phyloP scores from a whole-genome alignment of 2,329 filamentous ascomycete species.

The Ophiocordyceps camponoti-floridani region DNA sequence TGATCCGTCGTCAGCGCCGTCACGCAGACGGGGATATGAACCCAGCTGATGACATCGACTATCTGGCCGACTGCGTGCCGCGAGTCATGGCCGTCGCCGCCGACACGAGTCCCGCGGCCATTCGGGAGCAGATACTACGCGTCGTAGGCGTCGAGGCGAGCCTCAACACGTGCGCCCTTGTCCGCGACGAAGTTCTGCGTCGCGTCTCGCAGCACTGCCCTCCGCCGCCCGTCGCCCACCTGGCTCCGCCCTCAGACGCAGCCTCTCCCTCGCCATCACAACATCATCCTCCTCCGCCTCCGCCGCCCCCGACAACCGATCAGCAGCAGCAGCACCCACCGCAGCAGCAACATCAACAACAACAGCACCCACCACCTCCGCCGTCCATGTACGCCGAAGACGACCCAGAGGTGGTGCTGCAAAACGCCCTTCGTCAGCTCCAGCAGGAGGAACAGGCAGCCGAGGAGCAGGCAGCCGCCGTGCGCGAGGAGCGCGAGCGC shows the following conservation, averaged over 20 bases:
- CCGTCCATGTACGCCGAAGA: slow-evolving; percentile 27
- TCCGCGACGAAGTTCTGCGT: slow-evolving; percentile 38
- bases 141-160: slow-evolving; percentile 35
- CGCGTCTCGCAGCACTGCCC: slow-evolving; percentile 10
- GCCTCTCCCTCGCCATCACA: slow-evolving; percentile 7
- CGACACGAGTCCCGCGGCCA: slow-evolving; percentile 40
- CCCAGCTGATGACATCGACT: slow-evolving; percentile 36
- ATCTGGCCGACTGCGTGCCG: slow-evolving; percentile 41
- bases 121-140: slow-evolving; percentile 37
- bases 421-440: slow-evolving; percentile 39
- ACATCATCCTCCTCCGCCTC: slow-evolving; percentile 9
- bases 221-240: slow-evolving; percentile 5
- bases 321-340: slow-evolving; percentile 6
- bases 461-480: slow-evolving; percentile 36
- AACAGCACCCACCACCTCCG: not conserved
- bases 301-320: slow-evolving; percentile 4
- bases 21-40: slow-evolving; percentile 27
- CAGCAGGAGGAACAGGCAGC: slow-evolving; percentile 41
- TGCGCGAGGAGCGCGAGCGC: slow-evolving; percentile 32
- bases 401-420: slow-evolving; percentile 38
- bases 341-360: not conserved
- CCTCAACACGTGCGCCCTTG: slow-evolving; percentile 34
- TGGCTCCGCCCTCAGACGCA: slow-evolving; percentile 7
- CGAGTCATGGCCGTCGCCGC: slow-evolving; percentile 38
- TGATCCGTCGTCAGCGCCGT: slow-evolving; percentile 37